These are phyloP conservation scores for Plantago major DNA, from an alignment of 257 asterid species.

Conservation along the genomic window DNA sequence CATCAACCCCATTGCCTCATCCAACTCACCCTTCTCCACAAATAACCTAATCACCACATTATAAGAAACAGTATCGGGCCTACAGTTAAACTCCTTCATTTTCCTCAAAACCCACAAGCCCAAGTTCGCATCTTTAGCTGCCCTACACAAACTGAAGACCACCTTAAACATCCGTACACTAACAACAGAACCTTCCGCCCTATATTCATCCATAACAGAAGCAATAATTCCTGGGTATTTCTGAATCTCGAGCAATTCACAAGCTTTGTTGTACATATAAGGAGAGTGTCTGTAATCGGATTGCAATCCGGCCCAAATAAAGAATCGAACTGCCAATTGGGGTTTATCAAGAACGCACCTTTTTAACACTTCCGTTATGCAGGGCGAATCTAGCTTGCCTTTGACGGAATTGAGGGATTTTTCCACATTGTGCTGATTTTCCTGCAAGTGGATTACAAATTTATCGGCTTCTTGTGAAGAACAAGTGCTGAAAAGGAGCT, in stretches of 20 bases:
- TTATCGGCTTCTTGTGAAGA: constrained; percentile 48
- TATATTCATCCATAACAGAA: constrained; percentile 53
- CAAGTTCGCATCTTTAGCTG: constrained; percentile 62
- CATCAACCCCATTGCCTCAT: constrained; percentile 60
- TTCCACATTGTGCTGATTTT: constrained; percentile 40
- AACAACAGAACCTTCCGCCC: constrained; percentile 40
- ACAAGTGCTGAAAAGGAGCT: constrained; percentile 27
- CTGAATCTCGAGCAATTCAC: constrained; percentile 44
- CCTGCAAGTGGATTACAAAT: constrained; percentile 42
- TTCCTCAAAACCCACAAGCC: constrained; percentile 70
- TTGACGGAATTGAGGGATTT: constrained; percentile 40
- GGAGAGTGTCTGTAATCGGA: constrained; percentile 53
- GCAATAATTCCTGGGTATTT: constrained; percentile 38
- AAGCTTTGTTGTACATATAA: constrained; percentile 53
- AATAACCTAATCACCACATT: constrained; percentile 68
- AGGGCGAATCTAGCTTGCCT: constrained; percentile 44
- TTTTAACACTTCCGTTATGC: constrained; percentile 54
- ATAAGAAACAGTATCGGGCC: constrained; percentile 69
- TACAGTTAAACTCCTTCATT: constrained; percentile 64
- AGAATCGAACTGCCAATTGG: constrained; percentile 68
- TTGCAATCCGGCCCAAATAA: constrained; percentile 85
- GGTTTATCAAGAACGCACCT: constrained; percentile 50
- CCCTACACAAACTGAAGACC: constrained; percentile 64
- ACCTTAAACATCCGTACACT: constrained; percentile 64
- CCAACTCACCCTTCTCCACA: constrained; percentile 41